Conservation (phyloP, 768 basidiomycete species). For the Amylocystis lapponica region DNA sequence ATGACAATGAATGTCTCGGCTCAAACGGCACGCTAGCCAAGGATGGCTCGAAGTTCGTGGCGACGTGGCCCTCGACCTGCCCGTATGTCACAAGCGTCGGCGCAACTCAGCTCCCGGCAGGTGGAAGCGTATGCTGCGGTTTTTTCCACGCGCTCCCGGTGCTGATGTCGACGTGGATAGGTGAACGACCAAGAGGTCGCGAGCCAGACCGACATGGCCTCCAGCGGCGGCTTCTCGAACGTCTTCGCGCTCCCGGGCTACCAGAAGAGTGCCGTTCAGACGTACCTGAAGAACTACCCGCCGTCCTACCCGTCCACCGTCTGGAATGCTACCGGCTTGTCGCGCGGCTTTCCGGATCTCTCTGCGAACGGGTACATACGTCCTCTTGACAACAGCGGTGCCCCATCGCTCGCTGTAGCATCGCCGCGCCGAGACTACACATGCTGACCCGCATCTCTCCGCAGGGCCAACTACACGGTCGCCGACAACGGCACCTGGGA, state of each 20-base stretch:
- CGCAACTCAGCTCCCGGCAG: constrained; percentile 31
- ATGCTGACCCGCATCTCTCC: not conserved
- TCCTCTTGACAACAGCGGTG: not conserved
- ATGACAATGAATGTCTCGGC: constrained; percentile 26
- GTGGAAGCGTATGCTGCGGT: constrained; percentile 11
- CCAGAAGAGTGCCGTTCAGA: constrained; percentile 19
- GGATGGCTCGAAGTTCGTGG: constrained; percentile 7
- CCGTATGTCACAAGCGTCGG: constrained; percentile 36
- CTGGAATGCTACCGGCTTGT: constrained; percentile 26
- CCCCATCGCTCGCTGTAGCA: not conserved
- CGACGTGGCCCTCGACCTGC: constrained; percentile 26
- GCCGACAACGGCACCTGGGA: constrained; percentile 17
- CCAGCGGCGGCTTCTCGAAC: constrained; percentile 37
- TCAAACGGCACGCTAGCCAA: constrained; percentile 17
- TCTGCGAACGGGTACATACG: constrained; percentile 25
- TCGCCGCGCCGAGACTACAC: not conserved
- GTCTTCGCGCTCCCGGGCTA: constrained; percentile 32
- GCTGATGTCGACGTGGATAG: not conserved
- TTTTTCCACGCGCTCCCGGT: not conserved
- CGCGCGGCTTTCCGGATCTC: constrained; percentile 25
- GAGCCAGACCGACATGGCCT: constrained; percentile 27
- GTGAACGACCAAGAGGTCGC: constrained; percentile 29
- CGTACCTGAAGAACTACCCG: constrained; percentile 24
- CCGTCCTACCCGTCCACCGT: constrained; percentile 26
- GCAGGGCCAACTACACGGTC: constrained; percentile 29